Evolutionary conservation across 768 basidiomycete species (phyloP).

Genomic region (Leccinum obscurum): DNA sequence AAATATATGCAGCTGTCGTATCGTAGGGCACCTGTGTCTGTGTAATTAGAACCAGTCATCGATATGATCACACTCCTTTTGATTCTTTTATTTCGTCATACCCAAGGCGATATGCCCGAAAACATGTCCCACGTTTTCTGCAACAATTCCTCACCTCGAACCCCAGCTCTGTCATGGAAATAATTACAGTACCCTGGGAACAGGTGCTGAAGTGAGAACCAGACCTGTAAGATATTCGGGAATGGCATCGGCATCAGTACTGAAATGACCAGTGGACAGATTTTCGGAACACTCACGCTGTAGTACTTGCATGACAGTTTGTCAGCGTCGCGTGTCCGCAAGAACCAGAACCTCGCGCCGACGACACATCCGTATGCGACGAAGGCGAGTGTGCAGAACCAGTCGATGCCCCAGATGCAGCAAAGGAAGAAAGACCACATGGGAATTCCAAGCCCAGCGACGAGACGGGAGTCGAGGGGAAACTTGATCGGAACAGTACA

Average conservation of each 20-base stretch:
- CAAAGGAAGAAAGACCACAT: slow-evolving; percentile 41
- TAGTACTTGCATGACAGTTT: slow-evolving; percentile 38
- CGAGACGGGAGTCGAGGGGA: slow-evolving; percentile 38
- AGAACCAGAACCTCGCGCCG: slow-evolving; percentile 34
- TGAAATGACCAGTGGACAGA: background rate
- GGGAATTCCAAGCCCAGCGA: slow-evolving; percentile 35
- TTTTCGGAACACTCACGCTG: slow-evolving; percentile 29
- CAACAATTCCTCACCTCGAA: slow-evolving; percentile 19
- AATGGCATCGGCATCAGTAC: background rate
- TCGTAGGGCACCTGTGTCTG: background rate
- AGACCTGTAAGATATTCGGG: slow-evolving; percentile 23
- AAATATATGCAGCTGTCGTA: background rate
- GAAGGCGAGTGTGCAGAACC: slow-evolving; percentile 26
- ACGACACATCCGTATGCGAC: slow-evolving; percentile 34
- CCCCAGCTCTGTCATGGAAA: slow-evolving; percentile 19
- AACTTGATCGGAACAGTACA: slow-evolving; percentile 45
- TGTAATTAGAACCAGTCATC: background rate
- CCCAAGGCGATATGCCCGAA: slow-evolving; percentile 8
- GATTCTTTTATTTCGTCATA: background rate
- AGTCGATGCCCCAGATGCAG: slow-evolving; percentile 38
- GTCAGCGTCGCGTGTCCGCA: slow-evolving; percentile 31
- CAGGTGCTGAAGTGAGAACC: slow-evolving; percentile 37
- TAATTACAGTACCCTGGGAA: slow-evolving; percentile 38
- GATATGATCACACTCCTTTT: background rate
- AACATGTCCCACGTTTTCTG: slow-evolving; percentile 20